These are phyloP conservation scores for Cystofilobasidium bisporidii DNA, from an alignment of 768 basidiomycete genomes.

Conservation along the genomic window DNA sequence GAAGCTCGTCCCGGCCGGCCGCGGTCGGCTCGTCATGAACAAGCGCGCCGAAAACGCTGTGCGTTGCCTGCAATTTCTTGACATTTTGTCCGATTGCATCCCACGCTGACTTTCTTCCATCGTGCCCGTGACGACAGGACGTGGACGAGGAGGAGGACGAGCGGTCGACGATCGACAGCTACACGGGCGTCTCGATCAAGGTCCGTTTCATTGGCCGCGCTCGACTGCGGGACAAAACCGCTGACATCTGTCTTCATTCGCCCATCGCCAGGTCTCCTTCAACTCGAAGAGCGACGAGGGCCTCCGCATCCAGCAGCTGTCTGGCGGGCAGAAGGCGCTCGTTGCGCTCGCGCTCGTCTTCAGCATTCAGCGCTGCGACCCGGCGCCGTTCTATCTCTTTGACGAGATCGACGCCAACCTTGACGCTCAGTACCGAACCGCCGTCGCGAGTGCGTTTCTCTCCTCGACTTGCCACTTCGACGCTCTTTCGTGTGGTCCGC, in stretches of 20 bases:
- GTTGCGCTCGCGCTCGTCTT: conserved; percentile 93
- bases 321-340: conserved; percentile 93
- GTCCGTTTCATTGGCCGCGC: conserved; percentile 40
- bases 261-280: conserved; percentile 68
- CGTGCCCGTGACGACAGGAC: conserved; percentile 34
- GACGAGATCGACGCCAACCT: conserved; percentile 99
- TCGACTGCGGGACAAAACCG: no score
- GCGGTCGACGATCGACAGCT: conserved; percentile 61
- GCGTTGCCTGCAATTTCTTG: background rate
- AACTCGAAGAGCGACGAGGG: conserved; percentile 98
- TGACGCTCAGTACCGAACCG: conserved; percentile 93
- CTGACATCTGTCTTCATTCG: background rate
- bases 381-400: conserved; percentile 98
- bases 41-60: conserved; percentile 43
- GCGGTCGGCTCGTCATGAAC: conserved; percentile 85
- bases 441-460: conserved; percentile 73
- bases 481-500: background rate
- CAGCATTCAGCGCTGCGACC: conserved; percentile 98
- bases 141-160: conserved; percentile 31
- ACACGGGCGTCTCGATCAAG: conserved; percentile 94
- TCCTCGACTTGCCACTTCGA: no score
- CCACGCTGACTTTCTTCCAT: conserved; percentile 49
- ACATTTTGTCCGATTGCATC: conserved; percentile 47
- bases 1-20: conserved; percentile 85
- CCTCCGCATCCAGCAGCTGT: conserved; percentile 86